Evolutionary conservation across 2,329 filamentous ascomycete species (phyloP).

Genomic region (Pseudocercospora pini-densiflorae): DNA sequence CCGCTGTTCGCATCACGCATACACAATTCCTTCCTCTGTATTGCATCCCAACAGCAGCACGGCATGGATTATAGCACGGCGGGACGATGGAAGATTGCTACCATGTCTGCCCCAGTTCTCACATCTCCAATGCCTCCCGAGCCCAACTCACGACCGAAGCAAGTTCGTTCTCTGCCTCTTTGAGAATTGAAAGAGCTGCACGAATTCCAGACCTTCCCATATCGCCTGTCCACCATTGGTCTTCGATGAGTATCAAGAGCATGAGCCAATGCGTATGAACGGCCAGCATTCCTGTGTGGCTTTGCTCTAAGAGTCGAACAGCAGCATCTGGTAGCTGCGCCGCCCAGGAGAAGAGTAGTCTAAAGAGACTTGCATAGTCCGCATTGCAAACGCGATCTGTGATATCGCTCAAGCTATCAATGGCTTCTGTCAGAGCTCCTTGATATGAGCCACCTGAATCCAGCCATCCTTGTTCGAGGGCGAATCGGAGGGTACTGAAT

Average conservation of each 20-base stretch:
- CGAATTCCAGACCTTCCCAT: conserved; percentile 3
- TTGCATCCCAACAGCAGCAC: background rate
- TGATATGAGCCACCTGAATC: background rate
- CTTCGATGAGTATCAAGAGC: background rate
- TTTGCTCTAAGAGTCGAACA: background rate
- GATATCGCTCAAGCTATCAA: background rate
- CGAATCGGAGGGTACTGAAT: background rate
- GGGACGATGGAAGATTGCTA: background rate
- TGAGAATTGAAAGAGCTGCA: background rate
- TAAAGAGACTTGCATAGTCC: background rate
- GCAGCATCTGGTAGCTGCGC: background rate
- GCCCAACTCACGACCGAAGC: background rate
- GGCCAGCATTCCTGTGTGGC: background rate
- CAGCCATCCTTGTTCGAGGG: background rate
- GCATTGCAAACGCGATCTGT: background rate
- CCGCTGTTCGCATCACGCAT: background rate
- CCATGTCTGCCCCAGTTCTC: background rate
- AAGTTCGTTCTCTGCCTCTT: background rate
- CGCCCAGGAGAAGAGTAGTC: background rate
- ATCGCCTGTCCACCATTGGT: conserved; percentile 3
- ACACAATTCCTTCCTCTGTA: background rate
- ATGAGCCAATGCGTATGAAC: conserved; percentile 2
- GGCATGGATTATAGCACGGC: background rate
- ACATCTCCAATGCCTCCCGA: background rate
- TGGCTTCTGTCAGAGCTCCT: background rate